phyloP scores from a whole-genome alignment of 441 rosid genomes.

The Arabidopsis lyrata region DNA sequence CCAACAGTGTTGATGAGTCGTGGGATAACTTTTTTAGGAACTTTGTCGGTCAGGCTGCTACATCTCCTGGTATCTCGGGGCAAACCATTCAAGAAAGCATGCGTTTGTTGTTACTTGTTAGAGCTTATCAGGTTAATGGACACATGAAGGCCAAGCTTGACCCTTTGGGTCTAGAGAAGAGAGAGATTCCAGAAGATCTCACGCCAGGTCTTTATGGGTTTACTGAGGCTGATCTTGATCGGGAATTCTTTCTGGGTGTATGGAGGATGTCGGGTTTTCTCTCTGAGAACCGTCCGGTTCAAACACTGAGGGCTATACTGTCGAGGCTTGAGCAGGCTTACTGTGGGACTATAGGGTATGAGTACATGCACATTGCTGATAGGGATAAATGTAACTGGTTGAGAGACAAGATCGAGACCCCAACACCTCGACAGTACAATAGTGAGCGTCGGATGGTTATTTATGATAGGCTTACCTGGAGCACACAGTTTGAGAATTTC shows the following conservation, averaged over 20 bases:
- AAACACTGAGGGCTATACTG: conserved; percentile 83
- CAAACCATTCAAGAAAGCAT: conserved; percentile 98
- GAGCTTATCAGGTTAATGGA: conserved; percentile 97
- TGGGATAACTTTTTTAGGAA: conserved; percentile 97
- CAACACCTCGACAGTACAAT: conserved; percentile 79
- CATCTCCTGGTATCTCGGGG: conserved; percentile 93
- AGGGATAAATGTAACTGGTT: conserved; percentile 93
- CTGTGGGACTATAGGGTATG: conserved; percentile 91
- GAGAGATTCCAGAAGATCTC: conserved; percentile 82
- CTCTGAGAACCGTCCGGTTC: conserved; percentile 96
- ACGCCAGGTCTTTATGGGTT: conserved; percentile 82
- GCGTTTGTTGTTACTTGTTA: conserved; percentile 83
- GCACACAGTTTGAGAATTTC: conserved; percentile 94
- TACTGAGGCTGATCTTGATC: conserved; percentile 85
- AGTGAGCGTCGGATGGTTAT: conserved; percentile 84
- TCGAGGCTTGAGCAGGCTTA: conserved; percentile 96
- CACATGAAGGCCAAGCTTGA: conserved; percentile 96
- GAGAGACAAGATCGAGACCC: conserved; percentile 96
- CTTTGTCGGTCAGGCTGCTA: conserved; percentile 93
- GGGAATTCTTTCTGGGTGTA: conserved; percentile 92
- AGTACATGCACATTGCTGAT: conserved; percentile 96
- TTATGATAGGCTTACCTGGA: conserved; percentile 92
- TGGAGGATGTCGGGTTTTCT: conserved; percentile 94
- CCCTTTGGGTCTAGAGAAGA: conserved; percentile 77
- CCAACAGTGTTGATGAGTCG: conserved; percentile 87